Evolutionary conservation across 1,284 basidiomycete genomes (phyloP), one percentile per base, ranked within the genome.

Genomic region (Microbotryum violaceum): DNA sequence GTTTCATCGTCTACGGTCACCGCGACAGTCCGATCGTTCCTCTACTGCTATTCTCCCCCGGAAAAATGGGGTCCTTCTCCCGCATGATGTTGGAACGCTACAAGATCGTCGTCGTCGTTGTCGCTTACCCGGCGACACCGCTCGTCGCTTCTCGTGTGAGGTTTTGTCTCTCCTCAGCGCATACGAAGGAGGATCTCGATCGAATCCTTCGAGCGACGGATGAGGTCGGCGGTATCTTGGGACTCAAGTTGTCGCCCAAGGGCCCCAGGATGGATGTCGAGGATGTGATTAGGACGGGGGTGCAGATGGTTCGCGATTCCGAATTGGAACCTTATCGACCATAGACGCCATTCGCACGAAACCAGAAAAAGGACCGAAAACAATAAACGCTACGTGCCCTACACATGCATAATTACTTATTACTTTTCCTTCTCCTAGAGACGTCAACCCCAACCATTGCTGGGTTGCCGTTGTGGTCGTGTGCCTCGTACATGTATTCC

Each of bases 111-210:
- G 84, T 91, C 21, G 91, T 96, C 50, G 87, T 91, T 51, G 91
- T 94, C 27, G 87, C 86, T 20, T 94, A 93, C 75, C 78, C 69
- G 72, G 77, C 77, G 58, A 97, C 93, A 25, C 87, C 92, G 10
- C 83, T 98, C 54, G 86, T 93, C 66, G 90, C 89, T 3, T 85
- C 85, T 50, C 83, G 96, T 25, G 91, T 94, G 47, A 82, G 94
- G 70, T 97, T 97, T 81, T 98, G 96, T 75, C 81, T 97, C 25
- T 91, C 88, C 60, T 89, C 94, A 6, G 81, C 91, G 58, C 94
- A 98, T 79, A 97, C 94, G 62, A 98, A 98, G 80, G 86, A 92
- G 72, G 96, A 99, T 73, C 85, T 98, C 58, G 94, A 98, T 77
- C 79, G 81, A 31, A 78, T 98, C 42, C 79, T 99, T 50, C 79